These are phyloP conservation scores for Mucor plumbeus DNA, from an alignment of 371 early-diverging fungal species.

Conservation along the genomic window DNA sequence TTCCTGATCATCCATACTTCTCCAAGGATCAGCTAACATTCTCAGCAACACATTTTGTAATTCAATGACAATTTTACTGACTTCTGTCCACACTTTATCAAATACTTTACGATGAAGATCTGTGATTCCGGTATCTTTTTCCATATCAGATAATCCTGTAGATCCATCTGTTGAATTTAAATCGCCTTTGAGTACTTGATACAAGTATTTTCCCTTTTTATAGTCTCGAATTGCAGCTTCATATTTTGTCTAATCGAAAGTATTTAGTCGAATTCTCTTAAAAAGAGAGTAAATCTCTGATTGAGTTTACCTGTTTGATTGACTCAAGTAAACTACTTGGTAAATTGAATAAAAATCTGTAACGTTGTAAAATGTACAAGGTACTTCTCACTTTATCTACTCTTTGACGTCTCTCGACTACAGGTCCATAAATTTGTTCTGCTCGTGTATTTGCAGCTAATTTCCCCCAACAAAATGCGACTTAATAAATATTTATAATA, in stretches of 20 bases:
- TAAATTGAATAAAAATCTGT: slow-evolving; percentile 93
- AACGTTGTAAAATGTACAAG: slow-evolving; percentile 87
- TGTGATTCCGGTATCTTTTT: slow-evolving; percentile 41
- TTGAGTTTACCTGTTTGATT: slow-evolving; percentile 66
- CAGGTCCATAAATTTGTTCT: slow-evolving; percentile 84
- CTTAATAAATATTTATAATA: neutral
- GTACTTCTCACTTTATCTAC: slow-evolving; percentile 92
- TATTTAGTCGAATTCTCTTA: neutral
- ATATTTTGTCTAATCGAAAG: slow-evolving; percentile 69
- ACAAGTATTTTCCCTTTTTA: slow-evolving; percentile 86
- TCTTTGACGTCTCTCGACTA: slow-evolving; percentile 83
- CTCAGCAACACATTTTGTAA: slow-evolving; percentile 74
- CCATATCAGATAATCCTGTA: slow-evolving; percentile 22
- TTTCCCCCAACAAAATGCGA: too few species aligned
- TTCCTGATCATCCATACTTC: slow-evolving; percentile 90
- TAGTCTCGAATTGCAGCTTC: slow-evolving; percentile 95
- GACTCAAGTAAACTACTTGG: slow-evolving; percentile 86
- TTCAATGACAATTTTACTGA: slow-evolving; percentile 79
- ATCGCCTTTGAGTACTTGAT: slow-evolving; percentile 53
- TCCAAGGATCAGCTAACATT: slow-evolving; percentile 80
- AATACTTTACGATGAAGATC: slow-evolving; percentile 83
- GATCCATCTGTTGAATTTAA: slow-evolving; percentile 21
- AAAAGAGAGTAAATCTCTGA: neutral
- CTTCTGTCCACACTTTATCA: slow-evolving; percentile 94
- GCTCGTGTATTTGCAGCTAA: slow-evolving; percentile 74